These are phyloP conservation scores for Tremellales sp. DNA, from an alignment of 1,284 basidiomycete species.

Conservation along the genomic window DNA sequence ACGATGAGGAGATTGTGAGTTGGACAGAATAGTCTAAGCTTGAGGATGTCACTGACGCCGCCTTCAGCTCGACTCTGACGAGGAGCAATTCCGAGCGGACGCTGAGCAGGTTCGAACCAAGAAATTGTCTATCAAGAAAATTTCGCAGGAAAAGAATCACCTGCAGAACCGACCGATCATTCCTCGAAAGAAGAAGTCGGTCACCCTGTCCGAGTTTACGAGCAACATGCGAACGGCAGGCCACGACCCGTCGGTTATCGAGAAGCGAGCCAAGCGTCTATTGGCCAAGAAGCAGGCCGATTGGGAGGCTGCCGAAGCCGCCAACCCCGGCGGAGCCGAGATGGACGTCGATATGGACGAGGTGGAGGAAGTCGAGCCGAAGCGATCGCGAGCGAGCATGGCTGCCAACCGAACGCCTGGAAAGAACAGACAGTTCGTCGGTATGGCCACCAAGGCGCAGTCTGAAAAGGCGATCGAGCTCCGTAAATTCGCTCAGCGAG, in stretches of 20 bases:
- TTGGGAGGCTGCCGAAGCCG: slow-evolving; percentile 47
- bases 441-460: slow-evolving; percentile 76
- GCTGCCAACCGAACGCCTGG: slow-evolving; percentile 58
- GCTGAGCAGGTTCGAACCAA: slow-evolving; percentile 63
- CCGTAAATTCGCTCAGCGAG: slow-evolving; percentile 76
- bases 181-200: slow-evolving; percentile 78
- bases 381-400: slow-evolving; percentile 54
- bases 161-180: slow-evolving; percentile 80
- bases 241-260: slow-evolving; percentile 80
- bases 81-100: slow-evolving; percentile 73
- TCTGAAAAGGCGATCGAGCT: slow-evolving; percentile 70
- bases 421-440: slow-evolving; percentile 70
- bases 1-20: slow-evolving; percentile 71
- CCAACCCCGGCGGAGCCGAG: slow-evolving; percentile 18
- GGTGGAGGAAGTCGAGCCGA: slow-evolving; percentile 49
- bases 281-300: slow-evolving; percentile 48
- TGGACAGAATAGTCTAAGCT: neutral
- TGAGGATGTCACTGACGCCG: neutral
- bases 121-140: slow-evolving; percentile 62
- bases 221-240: slow-evolving; percentile 78
- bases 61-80: slow-evolving; percentile 78
- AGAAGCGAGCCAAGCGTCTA: slow-evolving; percentile 79
- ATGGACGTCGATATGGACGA: slow-evolving; percentile 29
- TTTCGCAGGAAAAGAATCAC: slow-evolving; percentile 80
- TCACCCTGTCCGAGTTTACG: slow-evolving; percentile 83